Percentiles rank a stretch among this genome's conserved stretches.
phyloP scores from a whole-genome alignment of 2,329 filamentous ascomycete genomes.

The Neonectria punicea region DNA sequence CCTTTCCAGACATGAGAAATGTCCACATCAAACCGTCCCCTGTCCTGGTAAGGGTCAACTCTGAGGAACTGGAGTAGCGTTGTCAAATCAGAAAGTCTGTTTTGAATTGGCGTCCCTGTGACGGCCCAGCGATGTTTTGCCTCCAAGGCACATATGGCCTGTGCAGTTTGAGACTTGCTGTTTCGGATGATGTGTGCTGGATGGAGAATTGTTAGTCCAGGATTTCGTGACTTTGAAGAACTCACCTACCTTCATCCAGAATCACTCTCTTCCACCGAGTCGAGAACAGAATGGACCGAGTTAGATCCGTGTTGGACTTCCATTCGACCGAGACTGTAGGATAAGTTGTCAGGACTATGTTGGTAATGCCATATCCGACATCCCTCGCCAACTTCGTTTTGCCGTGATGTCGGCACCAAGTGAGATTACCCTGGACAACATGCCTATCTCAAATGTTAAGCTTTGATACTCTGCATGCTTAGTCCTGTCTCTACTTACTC shows the following conservation, averaged over 20 bases:
- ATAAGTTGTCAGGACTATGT: slow-evolving; percentile 53
- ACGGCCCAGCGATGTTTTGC: slow-evolving; percentile 55
- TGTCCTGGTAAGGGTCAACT: slow-evolving; percentile 51
- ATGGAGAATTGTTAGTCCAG: background rate
- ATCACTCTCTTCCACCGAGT: slow-evolving; percentile 45
- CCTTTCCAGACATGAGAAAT: slow-evolving; percentile 49
- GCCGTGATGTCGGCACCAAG: no score
- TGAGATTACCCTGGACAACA: no score
- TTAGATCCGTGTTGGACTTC: slow-evolving; percentile 27
- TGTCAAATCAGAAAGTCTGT: slow-evolving; percentile 53
- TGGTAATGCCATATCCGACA: no score
- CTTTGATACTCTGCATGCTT: no score
- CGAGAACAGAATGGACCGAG: slow-evolving; percentile 43
- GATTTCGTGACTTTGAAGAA: background rate
- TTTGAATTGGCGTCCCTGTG: slow-evolving; percentile 61
- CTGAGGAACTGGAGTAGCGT: slow-evolving; percentile 54
- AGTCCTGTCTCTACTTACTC: background rate
- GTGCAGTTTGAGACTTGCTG: slow-evolving; percentile 10
- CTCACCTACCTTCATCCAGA: slow-evolving; percentile 12
- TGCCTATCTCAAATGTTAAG: background rate
- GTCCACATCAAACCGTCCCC: slow-evolving; percentile 12
- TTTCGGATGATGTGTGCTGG: slow-evolving; percentile 15
- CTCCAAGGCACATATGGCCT: slow-evolving; percentile 49
- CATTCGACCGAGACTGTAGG: slow-evolving; percentile 52
- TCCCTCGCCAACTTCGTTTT: background rate